phyloP scores from a whole-genome alignment of 306 rosid species.

The Luffa aegyptiaca region DNA sequence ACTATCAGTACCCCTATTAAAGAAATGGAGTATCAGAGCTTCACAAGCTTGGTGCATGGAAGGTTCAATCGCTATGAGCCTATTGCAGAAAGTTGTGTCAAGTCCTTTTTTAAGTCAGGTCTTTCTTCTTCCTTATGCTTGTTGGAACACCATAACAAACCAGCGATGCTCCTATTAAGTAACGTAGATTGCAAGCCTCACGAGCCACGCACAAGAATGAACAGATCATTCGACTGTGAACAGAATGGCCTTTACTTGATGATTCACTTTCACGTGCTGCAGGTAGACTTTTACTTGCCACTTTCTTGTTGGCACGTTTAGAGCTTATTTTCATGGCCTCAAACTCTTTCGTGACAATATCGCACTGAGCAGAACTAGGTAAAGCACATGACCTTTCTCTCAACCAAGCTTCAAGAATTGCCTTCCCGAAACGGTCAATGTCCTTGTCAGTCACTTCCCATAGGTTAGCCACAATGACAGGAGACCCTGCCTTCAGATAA shows the following conservation, averaged over 20 bases:
- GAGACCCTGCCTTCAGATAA: constrained; percentile 76
- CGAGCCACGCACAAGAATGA: constrained; percentile 75
- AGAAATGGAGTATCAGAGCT: neutral
- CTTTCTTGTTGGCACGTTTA: constrained; percentile 53
- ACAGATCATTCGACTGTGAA: constrained; percentile 60
- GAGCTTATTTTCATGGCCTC: constrained; percentile 47
- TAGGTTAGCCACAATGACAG: constrained; percentile 57
- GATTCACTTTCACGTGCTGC: constrained; percentile 28
- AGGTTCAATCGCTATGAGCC: neutral
- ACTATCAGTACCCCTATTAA: neutral
- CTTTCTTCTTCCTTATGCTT: constrained; percentile 51
- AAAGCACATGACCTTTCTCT: constrained; percentile 39
- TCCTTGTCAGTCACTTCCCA: constrained; percentile 98
- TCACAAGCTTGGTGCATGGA: neutral
- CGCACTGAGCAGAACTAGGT: constrained; percentile 38
- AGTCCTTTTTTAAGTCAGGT: constrained; percentile 6
- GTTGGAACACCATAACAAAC: constrained; percentile 91
- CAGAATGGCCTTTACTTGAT: constrained; percentile 16
- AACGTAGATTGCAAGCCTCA: constrained; percentile 71
- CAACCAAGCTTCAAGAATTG: constrained; percentile 72
- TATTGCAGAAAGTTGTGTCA: neutral
- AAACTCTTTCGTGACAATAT: constrained; percentile 41
- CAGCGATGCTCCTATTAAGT: constrained; percentile 81
- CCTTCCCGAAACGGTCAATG: constrained; percentile 68
- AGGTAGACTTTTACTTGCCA: constrained; percentile 33